A percentile compares a stretch with the other conserved stretches of the same genome.
Conservation (phyloP, 345 rosid species). For the Eucalyptus marginata region DNA sequence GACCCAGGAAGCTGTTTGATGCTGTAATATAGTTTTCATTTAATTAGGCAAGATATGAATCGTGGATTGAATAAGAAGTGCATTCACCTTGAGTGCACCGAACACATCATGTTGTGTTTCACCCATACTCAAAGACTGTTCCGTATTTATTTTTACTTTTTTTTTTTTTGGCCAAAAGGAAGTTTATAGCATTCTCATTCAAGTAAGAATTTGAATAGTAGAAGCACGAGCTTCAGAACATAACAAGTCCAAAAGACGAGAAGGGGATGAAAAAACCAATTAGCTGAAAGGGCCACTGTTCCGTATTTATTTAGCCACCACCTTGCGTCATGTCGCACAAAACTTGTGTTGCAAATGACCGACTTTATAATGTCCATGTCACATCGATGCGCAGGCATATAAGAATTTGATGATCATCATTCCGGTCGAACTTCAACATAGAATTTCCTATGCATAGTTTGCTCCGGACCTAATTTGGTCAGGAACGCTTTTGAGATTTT, state of each 20-base stretch:
- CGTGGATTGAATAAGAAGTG: neutral
- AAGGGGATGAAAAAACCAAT: too few species aligned
- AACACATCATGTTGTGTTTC: neutral
- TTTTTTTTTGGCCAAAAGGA: too few species aligned
- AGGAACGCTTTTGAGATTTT: neutral
- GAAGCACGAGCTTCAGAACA: too few species aligned
- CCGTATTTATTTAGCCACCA: neutral
- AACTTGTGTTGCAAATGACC: neutral
- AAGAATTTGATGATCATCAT: neutral
- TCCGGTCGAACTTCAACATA: neutral
- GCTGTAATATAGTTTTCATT: neutral
- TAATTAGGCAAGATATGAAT: neutral
- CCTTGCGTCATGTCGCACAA: accelerated
- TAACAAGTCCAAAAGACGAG: too few species aligned
- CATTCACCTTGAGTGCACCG: neutral
- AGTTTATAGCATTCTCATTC: too few species aligned
- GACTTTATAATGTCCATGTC: neutral
- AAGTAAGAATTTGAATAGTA: too few species aligned
- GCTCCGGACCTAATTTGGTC: neutral
- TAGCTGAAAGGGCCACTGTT: too few species aligned
- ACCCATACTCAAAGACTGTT: neutral
- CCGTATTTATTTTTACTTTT: neutral
- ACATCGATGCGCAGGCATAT: neutral
- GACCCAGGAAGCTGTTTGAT: neutral
- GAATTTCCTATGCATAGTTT: neutral